A percentile compares a stretch with the other conserved stretches of the same genome.
phyloP scores from a whole-genome alignment of 2,329 filamentous ascomycete genomes.

The Pochonia chlamydosporia region DNA sequence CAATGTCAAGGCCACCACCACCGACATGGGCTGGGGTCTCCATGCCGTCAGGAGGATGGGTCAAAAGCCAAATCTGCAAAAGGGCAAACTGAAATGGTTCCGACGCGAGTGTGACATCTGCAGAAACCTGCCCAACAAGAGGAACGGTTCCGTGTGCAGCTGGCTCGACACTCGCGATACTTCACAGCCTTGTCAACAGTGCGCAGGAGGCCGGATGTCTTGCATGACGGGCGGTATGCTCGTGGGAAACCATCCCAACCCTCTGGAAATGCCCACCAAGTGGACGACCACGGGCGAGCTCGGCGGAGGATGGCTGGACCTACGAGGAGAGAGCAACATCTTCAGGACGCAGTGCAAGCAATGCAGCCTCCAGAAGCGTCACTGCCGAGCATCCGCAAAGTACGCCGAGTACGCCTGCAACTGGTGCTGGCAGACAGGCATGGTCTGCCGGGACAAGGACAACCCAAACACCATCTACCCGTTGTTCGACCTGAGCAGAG shows the following conservation, averaged over 20 bases:
- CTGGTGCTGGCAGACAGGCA: slow-evolving; percentile 23
- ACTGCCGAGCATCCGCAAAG: slow-evolving; percentile 15
- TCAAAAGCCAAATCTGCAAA: slow-evolving; percentile 11
- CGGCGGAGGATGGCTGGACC: slow-evolving; percentile 12
- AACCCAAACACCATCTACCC: slow-evolving; percentile 10
- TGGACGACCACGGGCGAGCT: slow-evolving; percentile 13
- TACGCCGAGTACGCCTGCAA: slow-evolving; percentile 15
- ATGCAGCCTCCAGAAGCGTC: slow-evolving; percentile 8
- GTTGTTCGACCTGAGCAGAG: slow-evolving; percentile 22
- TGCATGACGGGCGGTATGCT: slow-evolving; percentile 16
- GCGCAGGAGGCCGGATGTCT: slow-evolving; percentile 9
- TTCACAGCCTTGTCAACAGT: slow-evolving; percentile 17
- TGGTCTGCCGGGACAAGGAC: slow-evolving; percentile 17
- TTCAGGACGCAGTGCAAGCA: not conserved
- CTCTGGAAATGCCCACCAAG: slow-evolving; percentile 4
- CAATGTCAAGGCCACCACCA: not conserved
- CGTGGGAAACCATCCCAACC: slow-evolving; percentile 6
- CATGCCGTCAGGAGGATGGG: not conserved
- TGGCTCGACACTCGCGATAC: slow-evolving; percentile 14
- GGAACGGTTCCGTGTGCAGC: slow-evolving; percentile 10
- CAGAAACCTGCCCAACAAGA: slow-evolving; percentile 8
- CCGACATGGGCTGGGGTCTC: not conserved
- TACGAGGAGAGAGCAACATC: slow-evolving; percentile 8
- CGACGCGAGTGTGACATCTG: slow-evolving; percentile 19
- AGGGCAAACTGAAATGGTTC: slow-evolving; percentile 15